Base-by-base conservation (phyloP, 2,329 filamentous ascomycete species). In the Hypoxylon sp. region DNA sequence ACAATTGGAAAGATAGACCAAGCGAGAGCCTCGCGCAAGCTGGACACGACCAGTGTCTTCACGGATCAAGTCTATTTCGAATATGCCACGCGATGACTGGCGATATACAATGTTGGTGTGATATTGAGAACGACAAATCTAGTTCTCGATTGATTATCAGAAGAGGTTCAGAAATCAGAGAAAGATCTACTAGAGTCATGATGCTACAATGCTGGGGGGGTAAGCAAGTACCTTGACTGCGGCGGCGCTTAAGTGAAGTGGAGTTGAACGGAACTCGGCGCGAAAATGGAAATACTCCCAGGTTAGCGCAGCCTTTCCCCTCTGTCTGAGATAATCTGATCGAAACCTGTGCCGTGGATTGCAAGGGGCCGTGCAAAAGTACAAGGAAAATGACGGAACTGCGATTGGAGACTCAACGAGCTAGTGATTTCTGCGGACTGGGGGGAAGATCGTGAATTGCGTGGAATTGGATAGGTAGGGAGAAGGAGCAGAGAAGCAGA, bases 261-360 rank as follows among this genome's bases (percentile, higher is more conserved):
- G 74, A 74, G 74, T 67, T 56, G 59, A 68, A 60, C 71, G 63
- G 69, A 66, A 63, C 57, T 61, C 67, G 70, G 68, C 61, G 65
- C 72, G 68, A 69, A 75, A 72, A 72, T 76, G 74, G 75, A 76
- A 75, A 76, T 76, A 75, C 71, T 56, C 66, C 62, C 58, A 59
- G 13, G 49, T 36, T 61, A 62, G 55, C 51, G 65, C 56, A 58
- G 60, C 30, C 57, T 60, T 28, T 52, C 46, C 45, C 48, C 38
- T 57, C 51, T 52, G 43, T 65, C 60, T 43, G 58, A 46, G 63
- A 67, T 63, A 67, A 65, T 70, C 61, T 65, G 69, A 70, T 72
- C 69, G 65, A 68, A 68, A 69, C 63, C 60, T 63, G 70, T 65
- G 66, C 64, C 66, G 68, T 52, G 53, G 59, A 65, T 66, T 65